phyloP scores from a whole-genome alignment of 2,329 filamentous ascomycete genomes.

The Aspergillaceae sp. region DNA sequence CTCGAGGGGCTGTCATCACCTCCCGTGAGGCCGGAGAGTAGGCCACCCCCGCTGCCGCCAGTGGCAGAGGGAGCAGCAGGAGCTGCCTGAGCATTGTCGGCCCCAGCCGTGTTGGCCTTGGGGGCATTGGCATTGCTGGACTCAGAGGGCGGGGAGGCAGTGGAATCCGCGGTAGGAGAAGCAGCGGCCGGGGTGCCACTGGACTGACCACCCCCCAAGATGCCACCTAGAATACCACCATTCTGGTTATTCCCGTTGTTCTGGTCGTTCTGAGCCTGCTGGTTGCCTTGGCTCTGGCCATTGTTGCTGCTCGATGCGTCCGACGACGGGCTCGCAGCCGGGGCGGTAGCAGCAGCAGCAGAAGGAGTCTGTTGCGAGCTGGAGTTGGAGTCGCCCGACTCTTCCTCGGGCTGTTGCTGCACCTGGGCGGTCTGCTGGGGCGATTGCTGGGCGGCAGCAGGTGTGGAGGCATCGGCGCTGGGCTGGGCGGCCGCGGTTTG shows the following conservation, averaged over 20 bases:
- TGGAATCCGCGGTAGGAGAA: background rate
- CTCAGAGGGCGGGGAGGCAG: background rate
- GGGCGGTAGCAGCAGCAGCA: background rate
- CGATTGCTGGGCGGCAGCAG: background rate
- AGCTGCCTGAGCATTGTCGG: background rate
- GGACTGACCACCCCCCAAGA: constrained; percentile 3
- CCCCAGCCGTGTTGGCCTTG: constrained; percentile 1
- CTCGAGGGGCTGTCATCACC: too few relatives aligned
- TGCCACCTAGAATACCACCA: constrained; percentile 1
- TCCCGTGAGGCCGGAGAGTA: too few relatives aligned
- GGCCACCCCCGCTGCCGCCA: too few relatives aligned
- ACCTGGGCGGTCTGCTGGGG: background rate
- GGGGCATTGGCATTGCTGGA: background rate
- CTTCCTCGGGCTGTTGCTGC: background rate
- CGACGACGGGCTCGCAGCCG: constrained; percentile 2
- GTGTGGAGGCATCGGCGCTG: background rate
- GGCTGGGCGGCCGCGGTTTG: constrained; percentile 4
- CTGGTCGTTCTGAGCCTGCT: background rate
- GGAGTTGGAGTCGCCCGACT: background rate
- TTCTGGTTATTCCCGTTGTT: constrained; percentile 1
- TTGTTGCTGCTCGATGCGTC: constrained; percentile 2
- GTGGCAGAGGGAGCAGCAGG: background rate
- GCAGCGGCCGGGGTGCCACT: background rate
- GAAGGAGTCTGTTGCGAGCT: background rate
- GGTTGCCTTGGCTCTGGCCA: background rate